Evolutionary conservation across 2,329 filamentous ascomycete species (phyloP).

Genomic region (Aschersonia sp.): DNA sequence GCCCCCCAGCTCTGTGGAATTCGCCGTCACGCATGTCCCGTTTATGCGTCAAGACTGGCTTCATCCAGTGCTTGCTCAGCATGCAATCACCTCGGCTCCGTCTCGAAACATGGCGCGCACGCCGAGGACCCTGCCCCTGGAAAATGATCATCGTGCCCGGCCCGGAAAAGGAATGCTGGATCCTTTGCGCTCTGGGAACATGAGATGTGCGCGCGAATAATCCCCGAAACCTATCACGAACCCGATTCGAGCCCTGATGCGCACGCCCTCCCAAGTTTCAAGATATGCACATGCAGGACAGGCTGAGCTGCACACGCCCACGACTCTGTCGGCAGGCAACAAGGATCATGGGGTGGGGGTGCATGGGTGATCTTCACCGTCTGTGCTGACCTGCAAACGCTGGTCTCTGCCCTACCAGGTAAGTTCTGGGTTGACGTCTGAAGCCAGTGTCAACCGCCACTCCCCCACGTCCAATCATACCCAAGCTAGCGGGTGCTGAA

Average conservation of each 20-base stretch:
- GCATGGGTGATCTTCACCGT: not conserved
- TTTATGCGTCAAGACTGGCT: not conserved
- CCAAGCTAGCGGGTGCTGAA: not conserved
- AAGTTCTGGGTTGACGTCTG: not conserved
- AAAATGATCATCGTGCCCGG: not conserved
- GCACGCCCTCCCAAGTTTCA: not conserved
- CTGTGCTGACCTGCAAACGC: not conserved
- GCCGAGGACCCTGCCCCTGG: not conserved
- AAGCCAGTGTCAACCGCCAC: not conserved
- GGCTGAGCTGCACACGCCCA: no score
- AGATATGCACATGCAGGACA: not conserved
- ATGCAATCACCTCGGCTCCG: not conserved
- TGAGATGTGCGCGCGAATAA: not conserved
- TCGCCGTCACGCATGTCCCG: not conserved
- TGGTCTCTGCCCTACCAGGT: not conserved
- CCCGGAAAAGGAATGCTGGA: not conserved
- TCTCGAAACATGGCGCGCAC: not conserved
- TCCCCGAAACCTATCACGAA: not conserved
- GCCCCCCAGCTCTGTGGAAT: not conserved
- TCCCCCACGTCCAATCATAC: not conserved
- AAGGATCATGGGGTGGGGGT: not conserved
- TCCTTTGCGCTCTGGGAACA: not conserved
- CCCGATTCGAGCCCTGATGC: not conserved
- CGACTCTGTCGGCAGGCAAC: not conserved
- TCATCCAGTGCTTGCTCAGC: not conserved